phyloP scores from a whole-genome alignment of 1,139 yeast species.

The Candida anutae region DNA sequence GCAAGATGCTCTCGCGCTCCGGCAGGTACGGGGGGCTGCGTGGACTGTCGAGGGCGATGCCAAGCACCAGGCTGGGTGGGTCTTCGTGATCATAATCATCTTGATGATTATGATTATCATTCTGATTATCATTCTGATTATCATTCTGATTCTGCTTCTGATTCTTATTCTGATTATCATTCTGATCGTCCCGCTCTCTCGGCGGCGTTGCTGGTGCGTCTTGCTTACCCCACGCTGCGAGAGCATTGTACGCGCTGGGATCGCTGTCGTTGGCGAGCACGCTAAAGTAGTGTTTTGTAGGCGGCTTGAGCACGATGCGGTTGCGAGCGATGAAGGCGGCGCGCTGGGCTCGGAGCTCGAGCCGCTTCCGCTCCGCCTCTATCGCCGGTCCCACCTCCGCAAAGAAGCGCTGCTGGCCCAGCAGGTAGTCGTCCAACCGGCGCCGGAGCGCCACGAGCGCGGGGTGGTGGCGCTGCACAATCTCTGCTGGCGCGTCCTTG shows the following conservation, averaged over 20 bases:
- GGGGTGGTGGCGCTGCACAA: neutral
- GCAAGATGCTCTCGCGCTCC: too few relatives aligned
- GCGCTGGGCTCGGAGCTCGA: neutral
- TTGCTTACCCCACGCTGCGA: neutral
- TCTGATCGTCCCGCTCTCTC: too few relatives aligned
- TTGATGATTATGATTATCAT: too few relatives aligned
- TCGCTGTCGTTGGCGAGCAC: too few relatives aligned
- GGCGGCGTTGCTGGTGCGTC: neutral
- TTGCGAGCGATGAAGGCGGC: too few relatives aligned
- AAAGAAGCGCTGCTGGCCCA: slow-evolving; percentile 14
- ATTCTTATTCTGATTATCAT: too few relatives aligned
- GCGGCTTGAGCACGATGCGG: too few relatives aligned
- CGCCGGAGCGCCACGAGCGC: slow-evolving; percentile 12
- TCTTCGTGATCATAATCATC: neutral
- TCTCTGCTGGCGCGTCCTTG: neutral
- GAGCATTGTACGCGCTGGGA: too few relatives aligned
- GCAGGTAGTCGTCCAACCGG: slow-evolving; percentile 24
- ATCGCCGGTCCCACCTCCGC: slow-evolving; percentile 6
- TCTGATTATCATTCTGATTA: too few relatives aligned
- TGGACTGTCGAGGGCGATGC: neutral
- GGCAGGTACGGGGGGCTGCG: neutral
- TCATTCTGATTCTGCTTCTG: too few relatives aligned
- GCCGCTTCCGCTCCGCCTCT: neutral
- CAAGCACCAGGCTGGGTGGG: neutral
- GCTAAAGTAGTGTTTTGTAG: too few relatives aligned